phyloP scores from a whole-genome alignment of 345 rosid species.

The Brassica nigra region DNA sequence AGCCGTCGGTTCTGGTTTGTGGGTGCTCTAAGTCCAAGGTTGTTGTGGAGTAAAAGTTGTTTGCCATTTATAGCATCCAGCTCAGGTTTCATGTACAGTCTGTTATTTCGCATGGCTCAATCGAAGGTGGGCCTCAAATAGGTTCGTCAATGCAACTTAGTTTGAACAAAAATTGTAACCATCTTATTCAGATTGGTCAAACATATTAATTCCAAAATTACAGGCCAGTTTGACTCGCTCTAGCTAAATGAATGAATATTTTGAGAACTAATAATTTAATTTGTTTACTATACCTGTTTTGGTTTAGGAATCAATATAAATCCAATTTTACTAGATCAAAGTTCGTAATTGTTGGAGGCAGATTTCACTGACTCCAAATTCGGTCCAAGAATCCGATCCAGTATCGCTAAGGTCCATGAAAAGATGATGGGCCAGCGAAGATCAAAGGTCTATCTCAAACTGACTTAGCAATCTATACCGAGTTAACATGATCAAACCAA shows the following conservation, averaged over 20 bases:
- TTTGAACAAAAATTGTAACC: not conserved
- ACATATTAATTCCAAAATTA: not conserved
- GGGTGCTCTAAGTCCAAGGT: not conserved
- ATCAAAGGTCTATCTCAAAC: no score
- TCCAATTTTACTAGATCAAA: not conserved
- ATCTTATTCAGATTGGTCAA: not conserved
- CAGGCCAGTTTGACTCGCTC: not conserved
- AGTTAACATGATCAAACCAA: no score
- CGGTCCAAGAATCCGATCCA: no score
- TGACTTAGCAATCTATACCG: no score
- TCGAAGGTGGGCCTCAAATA: not conserved
- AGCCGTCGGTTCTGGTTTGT: no score
- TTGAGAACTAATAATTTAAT: no score
- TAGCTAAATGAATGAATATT: not conserved
- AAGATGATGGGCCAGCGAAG: no score
- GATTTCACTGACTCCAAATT: no score
- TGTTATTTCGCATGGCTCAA: not conserved
- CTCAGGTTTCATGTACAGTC: not conserved
- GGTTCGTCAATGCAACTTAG: not conserved
- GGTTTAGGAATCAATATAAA: not conserved
- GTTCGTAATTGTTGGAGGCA: not conserved
- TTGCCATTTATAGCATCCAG: not conserved
- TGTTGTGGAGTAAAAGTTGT: not conserved
- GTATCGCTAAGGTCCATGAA: no score
- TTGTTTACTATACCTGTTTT: not conserved